Percentiles rank a stretch among this genome's conserved stretches.
phyloP scores from a whole-genome alignment of 768 basidiomycete genomes.

The Mycena vitilis region DNA sequence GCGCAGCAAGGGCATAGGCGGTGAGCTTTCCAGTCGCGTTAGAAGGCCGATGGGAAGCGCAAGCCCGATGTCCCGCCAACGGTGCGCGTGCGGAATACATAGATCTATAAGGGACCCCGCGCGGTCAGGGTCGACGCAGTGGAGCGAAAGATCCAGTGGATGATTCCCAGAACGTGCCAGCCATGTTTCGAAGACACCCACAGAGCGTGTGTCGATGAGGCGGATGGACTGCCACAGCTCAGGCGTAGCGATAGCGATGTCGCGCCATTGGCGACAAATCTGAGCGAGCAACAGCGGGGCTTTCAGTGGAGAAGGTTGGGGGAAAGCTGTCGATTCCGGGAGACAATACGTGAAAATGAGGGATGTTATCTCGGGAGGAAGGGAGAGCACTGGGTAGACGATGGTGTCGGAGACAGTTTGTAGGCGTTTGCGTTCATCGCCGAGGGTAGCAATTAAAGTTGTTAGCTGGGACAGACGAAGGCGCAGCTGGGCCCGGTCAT shows the following conservation, averaged over 20 bases:
- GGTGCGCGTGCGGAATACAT: conserved; percentile 10
- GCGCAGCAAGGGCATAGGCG: conserved; percentile 4
- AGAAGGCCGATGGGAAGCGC: neutral
- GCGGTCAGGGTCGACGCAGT: conserved; percentile 10
- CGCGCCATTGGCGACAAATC: conserved; percentile 15
- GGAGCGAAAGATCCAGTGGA: conserved; percentile 19
- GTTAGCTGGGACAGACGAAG: conserved; percentile 15
- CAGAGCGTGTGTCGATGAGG: conserved; percentile 16
- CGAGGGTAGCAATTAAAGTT: conserved; percentile 6
- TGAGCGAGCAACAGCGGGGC: conserved; percentile 11
- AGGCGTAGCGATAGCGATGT: conserved; percentile 1
- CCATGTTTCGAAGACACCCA: conserved; percentile 14
- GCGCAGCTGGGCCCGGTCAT: conserved; percentile 16
- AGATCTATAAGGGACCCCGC: conserved; percentile 3
- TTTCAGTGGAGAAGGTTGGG: conserved; percentile 10
- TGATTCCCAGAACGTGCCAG: conserved; percentile 10
- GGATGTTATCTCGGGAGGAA: conserved; percentile 17
- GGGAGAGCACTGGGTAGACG: conserved; percentile 20
- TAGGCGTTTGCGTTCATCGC: conserved; percentile 14
- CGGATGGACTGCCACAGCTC: conserved; percentile 24
- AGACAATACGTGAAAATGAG: conserved; percentile 24
- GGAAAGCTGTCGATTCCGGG: neutral
- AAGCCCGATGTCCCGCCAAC: conserved; percentile 17
- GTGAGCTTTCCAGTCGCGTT: neutral
- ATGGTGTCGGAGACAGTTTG: conserved; percentile 26